Base-by-base conservation (phyloP, 2,329 filamentous ascomycete species). In the Aspergillus nomiae region DNA sequence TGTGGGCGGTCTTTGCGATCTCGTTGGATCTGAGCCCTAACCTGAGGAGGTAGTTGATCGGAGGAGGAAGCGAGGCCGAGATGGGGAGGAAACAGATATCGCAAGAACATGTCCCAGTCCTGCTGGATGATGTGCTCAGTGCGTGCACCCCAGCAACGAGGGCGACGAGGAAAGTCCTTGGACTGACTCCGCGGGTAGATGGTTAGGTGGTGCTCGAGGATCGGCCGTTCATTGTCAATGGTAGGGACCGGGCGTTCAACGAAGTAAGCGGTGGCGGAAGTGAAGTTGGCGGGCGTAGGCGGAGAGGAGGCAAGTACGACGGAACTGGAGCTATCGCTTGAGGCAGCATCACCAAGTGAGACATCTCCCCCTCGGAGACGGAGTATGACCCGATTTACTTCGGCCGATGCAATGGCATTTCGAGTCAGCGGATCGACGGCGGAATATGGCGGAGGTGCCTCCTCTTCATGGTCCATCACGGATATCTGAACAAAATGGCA, bases 71-170 rank as follows among this genome's bases (percentile, higher is more conserved):
- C 77, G 7, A 74, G 73, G 5, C 75, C 77, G 19, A 80, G 67
- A 62, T 79, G 72, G 7, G 73, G 67, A 3, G 79, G 80, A 55
- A 81, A 79, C 7, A 81, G 64, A 67, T 79, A 77, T 51, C 76
- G 75, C 28, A 80, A 61, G 63, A 81, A 82, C 11, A 74, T 78
- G 61, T 78, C 74, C 80, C 80, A 81, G 66, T 82, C 80, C 66
- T 78, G 74, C 67, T 79, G 76, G 48, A 69, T 67, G 34, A 80
- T 72, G 53, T 79, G 75, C 28, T 72, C 67, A 46, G 67, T 67
- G 12, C 72, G 71, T 19, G 73, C 62, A 46, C 71, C 74, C 77
- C 78, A 79, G 63, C 78, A 79, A 2, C 79, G 78, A 1, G 78
- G 77, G 46, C 77, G 73, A 32, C 77, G 77, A n/a, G 75, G 73